Percentiles rank a stretch among this genome's conserved stretches.
Evolutionary conservation across 768 basidiomycete species (phyloP).

Genomic region (Leccinum rimulosum): DNA sequence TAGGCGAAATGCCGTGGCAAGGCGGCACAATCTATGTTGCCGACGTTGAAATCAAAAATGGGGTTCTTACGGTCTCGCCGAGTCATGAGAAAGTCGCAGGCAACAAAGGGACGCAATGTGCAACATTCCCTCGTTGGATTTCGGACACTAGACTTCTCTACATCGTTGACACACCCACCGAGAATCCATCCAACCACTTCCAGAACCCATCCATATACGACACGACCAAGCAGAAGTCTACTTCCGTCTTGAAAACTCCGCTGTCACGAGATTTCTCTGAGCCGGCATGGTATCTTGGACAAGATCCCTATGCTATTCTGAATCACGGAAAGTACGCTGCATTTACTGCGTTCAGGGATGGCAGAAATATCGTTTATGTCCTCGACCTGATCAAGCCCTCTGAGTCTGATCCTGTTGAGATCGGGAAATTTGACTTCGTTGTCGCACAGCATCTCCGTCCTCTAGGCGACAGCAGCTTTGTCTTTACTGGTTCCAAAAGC

Average conservation of each 20-base stretch:
- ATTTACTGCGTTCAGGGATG: constrained; percentile 32
- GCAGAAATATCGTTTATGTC: constrained; percentile 33
- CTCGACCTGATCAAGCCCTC: constrained; percentile 17
- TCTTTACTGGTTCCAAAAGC: neutral
- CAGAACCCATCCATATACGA: constrained; percentile 43
- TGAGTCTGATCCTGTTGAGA: neutral
- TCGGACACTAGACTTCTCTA: constrained; percentile 55
- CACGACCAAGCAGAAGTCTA: constrained; percentile 29
- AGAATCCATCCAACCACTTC: constrained; percentile 32
- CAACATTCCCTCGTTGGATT: constrained; percentile 35
- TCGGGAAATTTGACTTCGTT: constrained; percentile 6
- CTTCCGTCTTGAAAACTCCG: constrained; percentile 16
- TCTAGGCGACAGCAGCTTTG: neutral
- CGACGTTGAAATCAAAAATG: constrained; percentile 25
- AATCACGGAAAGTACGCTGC: constrained; percentile 21
- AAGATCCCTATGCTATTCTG: constrained; percentile 22
- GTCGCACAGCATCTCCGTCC: constrained; percentile 16
- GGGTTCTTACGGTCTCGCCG: constrained; percentile 31
- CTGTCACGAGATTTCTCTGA: constrained; percentile 25
- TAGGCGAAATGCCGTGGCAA: constrained; percentile 70
- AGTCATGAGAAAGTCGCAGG: constrained; percentile 44
- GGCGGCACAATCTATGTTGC: constrained; percentile 52
- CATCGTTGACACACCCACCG: constrained; percentile 53
- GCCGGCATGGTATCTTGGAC: constrained; percentile 17
- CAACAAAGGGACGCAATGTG: constrained; percentile 35